phyloP scores from a whole-genome alignment of 306 rosid genomes.

The Begonia masoniana region DNA sequence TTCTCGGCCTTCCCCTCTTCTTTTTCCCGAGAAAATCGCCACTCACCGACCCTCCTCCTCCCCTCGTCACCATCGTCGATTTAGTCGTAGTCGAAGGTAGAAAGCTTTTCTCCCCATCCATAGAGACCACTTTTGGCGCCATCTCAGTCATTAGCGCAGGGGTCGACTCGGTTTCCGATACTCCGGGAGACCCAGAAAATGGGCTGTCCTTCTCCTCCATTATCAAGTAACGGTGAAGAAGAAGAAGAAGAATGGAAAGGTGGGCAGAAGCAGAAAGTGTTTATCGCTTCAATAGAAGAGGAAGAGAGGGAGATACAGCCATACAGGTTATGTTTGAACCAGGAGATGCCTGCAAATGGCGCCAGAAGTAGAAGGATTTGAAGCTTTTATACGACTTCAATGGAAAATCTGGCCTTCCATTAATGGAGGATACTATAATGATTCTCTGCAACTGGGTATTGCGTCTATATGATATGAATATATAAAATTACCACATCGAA shows the following conservation, averaged over 20 bases:
- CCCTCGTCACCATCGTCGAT: not conserved
- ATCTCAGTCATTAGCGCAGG: conserved; percentile 15
- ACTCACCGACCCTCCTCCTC: conserved; percentile 10
- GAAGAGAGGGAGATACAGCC: conserved; percentile 9
- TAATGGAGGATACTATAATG: conserved; percentile 37
- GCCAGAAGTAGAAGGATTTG: conserved; percentile 41
- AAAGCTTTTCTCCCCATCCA: conserved; percentile 1
- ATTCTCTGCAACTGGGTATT: no score
- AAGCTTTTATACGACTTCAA: no score
- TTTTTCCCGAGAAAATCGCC: conserved; percentile 48
- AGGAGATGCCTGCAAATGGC: conserved; percentile 47
- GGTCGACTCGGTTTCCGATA: conserved; percentile 26
- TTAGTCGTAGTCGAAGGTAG: not conserved
- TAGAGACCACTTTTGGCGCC: conserved; percentile 13
- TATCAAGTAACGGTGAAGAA: not conserved
- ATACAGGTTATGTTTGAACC: conserved; percentile 15
- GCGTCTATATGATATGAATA: no score
- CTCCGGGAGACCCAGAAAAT: conserved; percentile 22
- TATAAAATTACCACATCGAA: not conserved
- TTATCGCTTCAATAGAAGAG: conserved; percentile 2
- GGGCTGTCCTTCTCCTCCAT: conserved; percentile 47
- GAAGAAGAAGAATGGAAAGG: not conserved
- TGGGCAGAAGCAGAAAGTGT: not conserved
- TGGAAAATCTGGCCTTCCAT: conserved; percentile 33
- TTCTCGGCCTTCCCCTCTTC: conserved; percentile 83